phyloP scores from a whole-genome alignment of 2,329 filamentous ascomycete species.

The Canariomyces notabilis region DNA sequence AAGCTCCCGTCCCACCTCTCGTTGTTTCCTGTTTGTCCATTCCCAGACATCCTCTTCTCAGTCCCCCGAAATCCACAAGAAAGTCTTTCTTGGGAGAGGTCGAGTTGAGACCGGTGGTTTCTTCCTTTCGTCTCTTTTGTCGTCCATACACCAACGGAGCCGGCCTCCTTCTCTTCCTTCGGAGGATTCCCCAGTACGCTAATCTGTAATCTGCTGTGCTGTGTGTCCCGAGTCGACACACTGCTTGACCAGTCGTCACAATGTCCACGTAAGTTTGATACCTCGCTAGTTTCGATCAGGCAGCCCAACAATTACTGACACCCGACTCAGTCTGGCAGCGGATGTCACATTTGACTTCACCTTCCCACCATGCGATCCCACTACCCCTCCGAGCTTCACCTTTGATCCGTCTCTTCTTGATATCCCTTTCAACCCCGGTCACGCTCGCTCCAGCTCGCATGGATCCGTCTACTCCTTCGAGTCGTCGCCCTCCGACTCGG shows the following conservation, averaged over 20 bases:
- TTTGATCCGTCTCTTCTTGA: constrained; percentile 55
- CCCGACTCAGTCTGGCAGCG: constrained; percentile 51
- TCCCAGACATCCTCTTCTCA: constrained; percentile 25
- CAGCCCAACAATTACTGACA: constrained; percentile 14
- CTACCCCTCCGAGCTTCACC: constrained; percentile 47
- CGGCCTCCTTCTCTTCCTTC: constrained; percentile 24
- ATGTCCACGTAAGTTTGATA: constrained; percentile 44
- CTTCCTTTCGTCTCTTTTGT: constrained; percentile 19
- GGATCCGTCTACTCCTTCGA: constrained; percentile 64
- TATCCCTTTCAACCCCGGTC: constrained; percentile 48
- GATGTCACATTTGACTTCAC: constrained; percentile 58
- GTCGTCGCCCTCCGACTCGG: constrained; percentile 61
- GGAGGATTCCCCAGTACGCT: constrained; percentile 13
- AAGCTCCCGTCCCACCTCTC: constrained; percentile 22
- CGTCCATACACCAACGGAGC: constrained; percentile 24
- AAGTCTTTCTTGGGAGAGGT: constrained; percentile 27
- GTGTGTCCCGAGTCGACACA: constrained; percentile 25
- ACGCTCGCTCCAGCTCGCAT: constrained; percentile 61
- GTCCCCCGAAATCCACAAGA: constrained; percentile 14
- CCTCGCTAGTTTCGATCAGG: not conserved
- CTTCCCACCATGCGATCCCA: constrained; percentile 49
- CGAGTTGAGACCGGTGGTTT: constrained; percentile 18
- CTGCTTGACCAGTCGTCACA: constrained; percentile 24
- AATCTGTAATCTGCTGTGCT: constrained; percentile 25
- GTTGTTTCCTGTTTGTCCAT: constrained; percentile 26